phyloP scores from a whole-genome alignment of 2,329 filamentous ascomycete species.

The Aspergillus fumigatus region DNA sequence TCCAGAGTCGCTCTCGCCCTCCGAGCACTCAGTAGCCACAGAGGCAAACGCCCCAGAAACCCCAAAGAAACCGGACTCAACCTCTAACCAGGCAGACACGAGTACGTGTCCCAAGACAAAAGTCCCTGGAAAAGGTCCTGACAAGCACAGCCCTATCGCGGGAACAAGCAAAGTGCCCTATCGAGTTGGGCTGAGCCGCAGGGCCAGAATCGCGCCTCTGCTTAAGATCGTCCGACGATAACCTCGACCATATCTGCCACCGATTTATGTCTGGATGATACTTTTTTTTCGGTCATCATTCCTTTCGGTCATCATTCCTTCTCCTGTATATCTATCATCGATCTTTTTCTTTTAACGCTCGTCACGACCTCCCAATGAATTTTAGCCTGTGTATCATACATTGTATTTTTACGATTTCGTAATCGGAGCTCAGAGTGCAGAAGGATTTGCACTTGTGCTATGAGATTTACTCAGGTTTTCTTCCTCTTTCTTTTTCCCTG shows the following conservation, averaged over 20 bases:
- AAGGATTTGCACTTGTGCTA: neutral
- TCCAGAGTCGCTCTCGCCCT: neutral
- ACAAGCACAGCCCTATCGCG: slow-evolving; percentile 40
- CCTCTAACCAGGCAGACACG: neutral
- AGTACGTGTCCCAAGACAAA: neutral
- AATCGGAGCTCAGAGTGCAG: neutral
- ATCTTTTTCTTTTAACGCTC: neutral
- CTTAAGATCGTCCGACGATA: slow-evolving; percentile 43
- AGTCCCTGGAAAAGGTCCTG: slow-evolving; percentile 23
- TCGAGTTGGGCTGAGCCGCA: slow-evolving; percentile 48
- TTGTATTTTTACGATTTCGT: neutral
- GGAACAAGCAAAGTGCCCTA: slow-evolving; percentile 37
- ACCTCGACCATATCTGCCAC: slow-evolving; percentile 5
- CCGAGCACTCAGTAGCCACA: neutral
- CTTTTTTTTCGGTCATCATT: neutral
- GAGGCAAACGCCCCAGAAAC: slow-evolving; percentile 8
- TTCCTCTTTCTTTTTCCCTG: neutral
- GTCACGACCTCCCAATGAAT: neutral
- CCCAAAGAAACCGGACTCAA: slow-evolving; percentile 8
- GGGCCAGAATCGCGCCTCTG: slow-evolving; percentile 46
- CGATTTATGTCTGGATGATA: neutral
- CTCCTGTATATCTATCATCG: slow-evolving; percentile 2
- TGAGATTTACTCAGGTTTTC: neutral
- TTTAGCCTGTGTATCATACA: neutral
- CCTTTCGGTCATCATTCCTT: neutral